Conservation (phyloP, 2,329 filamentous ascomycete species). For the Cladophialophora immunda region DNA sequence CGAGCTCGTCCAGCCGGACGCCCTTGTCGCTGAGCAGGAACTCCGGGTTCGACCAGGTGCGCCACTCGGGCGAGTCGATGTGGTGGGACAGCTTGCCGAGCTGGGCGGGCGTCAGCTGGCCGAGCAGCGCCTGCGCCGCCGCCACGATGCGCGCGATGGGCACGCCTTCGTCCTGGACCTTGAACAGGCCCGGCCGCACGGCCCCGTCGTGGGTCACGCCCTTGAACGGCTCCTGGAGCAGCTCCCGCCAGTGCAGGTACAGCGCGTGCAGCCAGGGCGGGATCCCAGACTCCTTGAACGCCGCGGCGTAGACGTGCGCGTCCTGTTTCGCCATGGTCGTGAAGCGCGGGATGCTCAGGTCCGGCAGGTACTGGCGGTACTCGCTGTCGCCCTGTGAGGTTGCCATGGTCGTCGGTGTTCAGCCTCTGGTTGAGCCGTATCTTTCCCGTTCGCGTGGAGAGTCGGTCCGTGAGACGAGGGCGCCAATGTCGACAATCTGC, state of each 20-base stretch:
- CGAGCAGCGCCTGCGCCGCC: conserved; percentile 58
- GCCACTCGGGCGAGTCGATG: conserved; percentile 76
- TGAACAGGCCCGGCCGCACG: conserved; percentile 64
- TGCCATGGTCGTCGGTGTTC: conserved; percentile 26
- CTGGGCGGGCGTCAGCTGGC: conserved; percentile 60
- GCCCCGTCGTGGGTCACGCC: conserved; percentile 74
- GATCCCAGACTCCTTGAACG: conserved; percentile 65
- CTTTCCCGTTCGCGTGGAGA: background rate
- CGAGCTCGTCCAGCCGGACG: conserved; percentile 72
- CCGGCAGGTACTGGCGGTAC: conserved; percentile 69
- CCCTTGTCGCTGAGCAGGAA: conserved; percentile 75
- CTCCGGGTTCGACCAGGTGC: conserved; percentile 76
- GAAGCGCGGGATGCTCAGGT: conserved; percentile 69
- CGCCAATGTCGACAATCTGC: background rate
- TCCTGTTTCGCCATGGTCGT: conserved; percentile 69
- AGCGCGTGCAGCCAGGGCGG: conserved; percentile 74
- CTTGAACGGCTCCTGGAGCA: conserved; percentile 71
- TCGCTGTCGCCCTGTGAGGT: conserved; percentile 32
- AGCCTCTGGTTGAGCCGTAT: background rate
- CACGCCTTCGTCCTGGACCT: conserved; percentile 70
- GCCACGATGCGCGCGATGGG: conserved; percentile 66
- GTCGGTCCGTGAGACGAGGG: background rate
- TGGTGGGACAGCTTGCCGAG: conserved; percentile 63
- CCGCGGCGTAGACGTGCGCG: conserved; percentile 68
- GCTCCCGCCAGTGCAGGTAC: conserved; percentile 66